These are phyloP conservation scores for Flaveria brownii DNA, from an alignment of 129 eudicot species.

Conservation along the genomic window DNA sequence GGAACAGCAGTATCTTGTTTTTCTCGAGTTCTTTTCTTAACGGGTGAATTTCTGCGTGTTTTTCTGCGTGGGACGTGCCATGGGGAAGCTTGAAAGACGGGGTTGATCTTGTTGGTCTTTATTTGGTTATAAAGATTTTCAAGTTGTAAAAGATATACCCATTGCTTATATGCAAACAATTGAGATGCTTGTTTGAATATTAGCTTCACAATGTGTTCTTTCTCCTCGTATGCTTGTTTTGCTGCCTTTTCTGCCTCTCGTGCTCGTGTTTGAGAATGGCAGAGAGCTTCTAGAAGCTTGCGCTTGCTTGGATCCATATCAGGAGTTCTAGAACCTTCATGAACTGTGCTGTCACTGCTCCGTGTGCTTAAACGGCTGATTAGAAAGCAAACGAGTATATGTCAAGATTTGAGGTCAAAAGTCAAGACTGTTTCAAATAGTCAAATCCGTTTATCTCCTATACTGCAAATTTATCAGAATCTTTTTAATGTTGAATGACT, in stretches of 20 bases:
- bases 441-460: background rate
- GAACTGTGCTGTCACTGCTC: constrained; percentile 34
- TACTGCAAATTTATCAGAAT: background rate
- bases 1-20: constrained; percentile 32
- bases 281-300: constrained; percentile 74
- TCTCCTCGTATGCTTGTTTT: constrained; percentile 71
- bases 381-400: background rate
- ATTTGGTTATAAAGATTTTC: constrained; percentile 65
- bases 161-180: constrained; percentile 83
- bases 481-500: background rate
- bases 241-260: constrained; percentile 90
- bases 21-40: constrained; percentile 39
- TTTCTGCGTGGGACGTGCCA: constrained; percentile 50
- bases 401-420: background rate
- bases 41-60: constrained; percentile 27
- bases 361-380: constrained; percentile 18
- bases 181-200: constrained; percentile 81
- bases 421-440: background rate
- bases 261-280: constrained; percentile 96
- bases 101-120: constrained; percentile 39
- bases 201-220: constrained; percentile 78
- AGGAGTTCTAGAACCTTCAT: constrained; percentile 26
- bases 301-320: constrained; percentile 60
- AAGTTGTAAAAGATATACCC: constrained; percentile 82
- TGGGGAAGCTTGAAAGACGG: constrained; percentile 49